Evolutionary conservation across 1,284 basidiomycete genomes (phyloP), one percentile per base, ranked within the genome.

Genomic region (Mixia osmundae): DNA sequence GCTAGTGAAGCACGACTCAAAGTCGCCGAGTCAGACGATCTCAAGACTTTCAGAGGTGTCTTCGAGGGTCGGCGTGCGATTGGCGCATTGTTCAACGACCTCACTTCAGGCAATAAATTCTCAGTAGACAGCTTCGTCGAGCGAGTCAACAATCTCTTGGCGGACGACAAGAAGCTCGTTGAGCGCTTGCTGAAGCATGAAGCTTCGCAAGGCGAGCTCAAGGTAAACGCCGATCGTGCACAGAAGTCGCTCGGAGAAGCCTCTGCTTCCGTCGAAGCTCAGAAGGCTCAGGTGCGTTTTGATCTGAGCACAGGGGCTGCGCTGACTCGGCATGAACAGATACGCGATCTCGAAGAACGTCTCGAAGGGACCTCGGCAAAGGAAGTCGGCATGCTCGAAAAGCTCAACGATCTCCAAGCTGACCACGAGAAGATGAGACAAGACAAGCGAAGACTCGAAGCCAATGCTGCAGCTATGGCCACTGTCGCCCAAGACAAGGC

Each of bases 331-430:
- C 3, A 16, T 10, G 19, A 8, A 25, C 40, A 46, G 44, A 15
- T 48, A 14, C 34, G 36, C 10, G 46, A 44, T 3, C 34, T 48
- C 12, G 44, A 44, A 26, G 44, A 48, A 35, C 39, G 46, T 1
- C 33, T 48, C 15, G 42, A 41, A 21, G 28, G 39, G 2, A 44
- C 44, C 16, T 33, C 41, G 4, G 22, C 39, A 3, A 35, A 46
- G 34, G 46, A 46, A 19, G 46, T 42, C 1, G 16, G 37, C 20
- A 44, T 43, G 42, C 37, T 48, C 8, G 46, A 48, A 22, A 35
- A 44, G 8, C 39, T 48, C 7, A 48, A 48, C 35, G 46, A 48
- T 42, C 39, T 48, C 8, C 44, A 40, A 5, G 42, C 43, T 11
- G 34, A 37, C 3, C 35, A 44, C 25, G 46, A 48, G 33, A 21